Base-by-base conservation (phyloP, 352 stramenopile species). In the Phytopythium sindhum region DNA sequence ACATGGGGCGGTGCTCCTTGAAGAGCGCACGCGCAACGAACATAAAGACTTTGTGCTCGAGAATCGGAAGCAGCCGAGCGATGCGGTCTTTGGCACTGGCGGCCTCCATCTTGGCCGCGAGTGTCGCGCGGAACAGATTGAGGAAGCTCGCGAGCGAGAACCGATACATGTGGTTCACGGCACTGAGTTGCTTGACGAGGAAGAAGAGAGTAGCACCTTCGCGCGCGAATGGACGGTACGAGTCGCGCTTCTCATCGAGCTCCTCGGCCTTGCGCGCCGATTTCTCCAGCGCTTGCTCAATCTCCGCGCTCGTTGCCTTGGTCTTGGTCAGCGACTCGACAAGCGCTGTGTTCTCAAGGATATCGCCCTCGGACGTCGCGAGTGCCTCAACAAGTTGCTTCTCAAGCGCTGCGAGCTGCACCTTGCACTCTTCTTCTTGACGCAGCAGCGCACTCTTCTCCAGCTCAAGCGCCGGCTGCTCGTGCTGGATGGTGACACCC, bases 111-210 rank as follows among this genome's bases (percentile, higher is more conserved):
- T 92, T 93, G n/a, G 73, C 86, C 6, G 64, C 77, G 11, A 98
- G 68, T 17, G 89, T 92, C 24, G 73, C 77, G 35, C 87, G 76
- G 73, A 98, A 98, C 3, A 98, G 68, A 15, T 63, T 66, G 9
- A 98, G 65, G 61, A 98, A 98, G 21, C 77, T 90, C 14, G 77
- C 84, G 4, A 98, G 78, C 26, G 91, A 98, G 68, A 98, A 98
- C 9, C 96, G 92, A 63, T 98, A 98, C 95, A 98, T 98, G 73
- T 96, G 91, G 74, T 98, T 98, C 9, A 97, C 76, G 19, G 78
- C 77, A 45, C 88, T 86, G 26, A 98, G 76, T 48, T 93, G 78
- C 52, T 96, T 94, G 50, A 98, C 81, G 24, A 97, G 73, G 82
- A 99, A 98, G 75, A 97, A 98, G 26, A 99, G 72, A 57, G 89